A percentile compares a stretch with the other conserved stretches of the same genome.
Evolutionary conservation across 2,329 filamentous ascomycete genomes (phyloP).

Genomic region (Ophiostoma pallidulum): DNA sequence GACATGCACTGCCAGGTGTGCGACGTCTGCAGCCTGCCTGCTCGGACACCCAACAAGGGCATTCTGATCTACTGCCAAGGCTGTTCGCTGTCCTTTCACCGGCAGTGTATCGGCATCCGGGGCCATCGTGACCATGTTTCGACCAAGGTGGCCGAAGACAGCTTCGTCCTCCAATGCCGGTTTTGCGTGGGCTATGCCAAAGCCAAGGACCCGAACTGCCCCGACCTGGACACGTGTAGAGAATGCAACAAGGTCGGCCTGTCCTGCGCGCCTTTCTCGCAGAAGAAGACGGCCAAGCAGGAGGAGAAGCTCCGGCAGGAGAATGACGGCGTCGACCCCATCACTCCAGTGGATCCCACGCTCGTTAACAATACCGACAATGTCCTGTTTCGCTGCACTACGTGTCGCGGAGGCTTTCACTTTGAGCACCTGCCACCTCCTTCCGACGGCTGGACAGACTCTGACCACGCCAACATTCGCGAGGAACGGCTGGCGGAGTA

Average conservation of each 20-base stretch:
- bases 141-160: slow-evolving; percentile 67
- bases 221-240: slow-evolving; percentile 63
- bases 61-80: slow-evolving; percentile 82
- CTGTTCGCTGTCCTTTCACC: slow-evolving; percentile 77
- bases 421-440: slow-evolving; percentile 65
- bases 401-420: slow-evolving; percentile 73
- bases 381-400: slow-evolving; percentile 72
- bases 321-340: slow-evolving; percentile 70
- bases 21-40: slow-evolving; percentile 55
- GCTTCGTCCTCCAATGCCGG: slow-evolving; percentile 84
- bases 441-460: slow-evolving; percentile 25
- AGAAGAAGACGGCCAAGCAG: slow-evolving; percentile 62
- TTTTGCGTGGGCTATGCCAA: slow-evolving; percentile 63
- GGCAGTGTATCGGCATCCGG: slow-evolving; percentile 67
- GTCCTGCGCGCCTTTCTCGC: slow-evolving; percentile 67
- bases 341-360: slow-evolving; percentile 49
- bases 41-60: slow-evolving; percentile 50
- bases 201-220: slow-evolving; percentile 60
- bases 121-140: slow-evolving; percentile 72
- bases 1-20: slow-evolving; percentile 61
- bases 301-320: slow-evolving; percentile 76
- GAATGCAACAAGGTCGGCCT: slow-evolving; percentile 55
- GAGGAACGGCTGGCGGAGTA: slow-evolving; percentile 64
- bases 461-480: slow-evolving; percentile 38
- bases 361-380: slow-evolving; percentile 67